A percentile compares a stretch with the other conserved stretches of the same genome.
Conservation (phyloP, 2,329 filamentous ascomycete genomes). For the Fusarium mundagurra region DNA sequence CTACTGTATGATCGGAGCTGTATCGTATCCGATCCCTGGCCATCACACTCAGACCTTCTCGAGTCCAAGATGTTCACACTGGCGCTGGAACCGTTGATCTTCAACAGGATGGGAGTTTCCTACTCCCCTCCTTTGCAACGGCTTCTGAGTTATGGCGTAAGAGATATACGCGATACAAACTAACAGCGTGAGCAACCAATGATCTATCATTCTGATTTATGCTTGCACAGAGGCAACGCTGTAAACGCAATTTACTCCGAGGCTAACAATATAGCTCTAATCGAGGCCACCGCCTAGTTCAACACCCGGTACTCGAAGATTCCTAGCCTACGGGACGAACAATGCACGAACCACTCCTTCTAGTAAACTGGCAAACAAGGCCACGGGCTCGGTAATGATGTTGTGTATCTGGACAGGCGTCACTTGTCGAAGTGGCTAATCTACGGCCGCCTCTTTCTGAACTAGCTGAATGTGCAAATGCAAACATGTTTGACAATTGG, state of each 20-base stretch:
- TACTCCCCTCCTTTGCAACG: background rate
- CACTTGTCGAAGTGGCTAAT: background rate
- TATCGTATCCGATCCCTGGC: constrained; percentile 20
- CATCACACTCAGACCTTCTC: background rate
- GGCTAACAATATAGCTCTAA: constrained; percentile 12
- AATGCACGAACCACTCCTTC: constrained; percentile 28
- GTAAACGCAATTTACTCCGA: constrained; percentile 3
- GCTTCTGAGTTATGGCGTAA: background rate
- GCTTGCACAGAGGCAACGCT: background rate
- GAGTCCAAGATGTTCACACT: constrained; percentile 5
- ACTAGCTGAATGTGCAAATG: background rate
- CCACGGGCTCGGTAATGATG: constrained; percentile 21
- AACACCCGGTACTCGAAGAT: constrained; percentile 20
- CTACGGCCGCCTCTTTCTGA: constrained; percentile 2
- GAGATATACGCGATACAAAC: background rate
- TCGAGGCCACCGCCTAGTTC: constrained; percentile 22
- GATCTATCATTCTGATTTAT: background rate
- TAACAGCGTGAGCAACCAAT: background rate
- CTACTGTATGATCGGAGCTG: background rate
- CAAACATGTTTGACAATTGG: constrained; percentile 5
- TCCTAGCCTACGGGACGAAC: constrained; percentile 16
- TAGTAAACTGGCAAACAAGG: constrained; percentile 11
- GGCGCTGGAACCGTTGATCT: constrained; percentile 20
- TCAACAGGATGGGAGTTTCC: constrained; percentile 18
- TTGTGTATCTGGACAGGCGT: constrained; percentile 1